phyloP scores from a whole-genome alignment of 2,329 filamentous ascomycete species.

The Fonsecaea pedrosoi region DNA sequence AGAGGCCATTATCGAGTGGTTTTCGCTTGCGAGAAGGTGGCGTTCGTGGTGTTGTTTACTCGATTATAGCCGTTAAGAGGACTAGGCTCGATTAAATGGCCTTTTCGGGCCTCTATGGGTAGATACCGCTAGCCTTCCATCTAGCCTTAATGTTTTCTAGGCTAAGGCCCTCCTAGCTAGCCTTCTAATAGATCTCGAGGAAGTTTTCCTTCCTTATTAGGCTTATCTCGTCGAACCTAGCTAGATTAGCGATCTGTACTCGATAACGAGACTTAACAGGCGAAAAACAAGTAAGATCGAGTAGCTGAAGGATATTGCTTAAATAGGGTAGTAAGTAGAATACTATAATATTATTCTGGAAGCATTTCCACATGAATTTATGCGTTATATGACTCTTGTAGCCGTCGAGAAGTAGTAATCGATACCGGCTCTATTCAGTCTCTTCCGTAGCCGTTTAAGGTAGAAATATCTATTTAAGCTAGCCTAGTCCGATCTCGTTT shows the following conservation, averaged over 20 bases:
- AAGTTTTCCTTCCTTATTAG: constrained; percentile 19
- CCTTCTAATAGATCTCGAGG: constrained; percentile 18
- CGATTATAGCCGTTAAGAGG: not conserved
- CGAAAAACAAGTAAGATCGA: constrained; percentile 36
- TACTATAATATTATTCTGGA: constrained; percentile 33
- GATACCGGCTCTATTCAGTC: constrained; percentile 6
- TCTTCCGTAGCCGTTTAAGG: constrained; percentile 17
- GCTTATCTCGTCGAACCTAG: constrained; percentile 15
- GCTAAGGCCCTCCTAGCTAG: constrained; percentile 14
- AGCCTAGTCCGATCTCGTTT: too few relatives aligned
- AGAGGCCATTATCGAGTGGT: not conserved
- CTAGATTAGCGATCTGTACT: constrained; percentile 16
- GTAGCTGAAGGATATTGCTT: constrained; percentile 40
- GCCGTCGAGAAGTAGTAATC: constrained; percentile 36
- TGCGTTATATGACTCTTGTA: constrained; percentile 34
- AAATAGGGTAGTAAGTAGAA: constrained; percentile 37
- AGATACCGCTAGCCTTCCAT: constrained; percentile 11
- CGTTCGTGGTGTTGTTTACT: not conserved
- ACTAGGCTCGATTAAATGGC: constrained; percentile 13
- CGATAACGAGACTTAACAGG: constrained; percentile 43
- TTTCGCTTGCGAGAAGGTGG: constrained; percentile 13
- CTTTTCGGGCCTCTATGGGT: constrained; percentile 12
- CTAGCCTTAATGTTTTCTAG: constrained; percentile 3
- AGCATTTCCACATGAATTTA: constrained; percentile 38
- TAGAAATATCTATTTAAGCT: constrained; percentile 36